Base-by-base conservation (phyloP, 352 stramenopile genomes). In the Phytophthora pisi region DNA sequence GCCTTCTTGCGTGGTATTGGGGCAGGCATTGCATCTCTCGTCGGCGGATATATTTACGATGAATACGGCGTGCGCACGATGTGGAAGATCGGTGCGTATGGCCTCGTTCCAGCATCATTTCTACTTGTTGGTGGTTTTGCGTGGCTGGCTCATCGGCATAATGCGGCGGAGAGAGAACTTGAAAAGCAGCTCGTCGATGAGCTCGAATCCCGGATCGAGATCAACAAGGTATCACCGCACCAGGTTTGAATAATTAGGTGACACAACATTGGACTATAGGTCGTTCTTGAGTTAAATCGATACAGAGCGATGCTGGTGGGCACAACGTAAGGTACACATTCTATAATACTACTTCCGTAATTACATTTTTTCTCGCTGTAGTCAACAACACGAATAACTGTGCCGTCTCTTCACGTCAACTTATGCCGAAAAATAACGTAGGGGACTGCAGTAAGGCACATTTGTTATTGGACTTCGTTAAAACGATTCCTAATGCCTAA, bases 31-130 rank as follows among this genome's bases (percentile, higher is more conserved):
- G 79, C 77, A 4, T 87, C 78, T 16, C 70, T 88, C 13, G 61
- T 81, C 18, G 82, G 79, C 3, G 82, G 82, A 11, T 79, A 83
- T 51, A 73, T 89, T 30, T 90, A 88, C 70, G 65, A 87, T n/a
- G 50, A 75, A 42, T 79, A 79, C 54, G 75, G 77, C 9, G 67
- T 72, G 4, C 54, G 62, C 9, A 79, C 65, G 0, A 84, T 90
- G 74, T 90, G 82, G 82, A 70, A 78, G 6, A 51, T 84, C 15
- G 63, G 72, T 8, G 79, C 78, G 10, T 73, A 72, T 31, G 77
- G 73, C 6, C 70, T 88, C 8, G 46, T 74, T 24, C 64, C 55
- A 10, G 59, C 24, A 23, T 59, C 46, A 4, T 24, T 70, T 8
- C 1, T 68, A 2, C 38, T 66, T 7, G 34, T 67, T 7, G 50